Evolutionary conservation across 192 early-diverging fungal genomes (phyloP).

Genomic region (Geranomyces variabilis): DNA sequence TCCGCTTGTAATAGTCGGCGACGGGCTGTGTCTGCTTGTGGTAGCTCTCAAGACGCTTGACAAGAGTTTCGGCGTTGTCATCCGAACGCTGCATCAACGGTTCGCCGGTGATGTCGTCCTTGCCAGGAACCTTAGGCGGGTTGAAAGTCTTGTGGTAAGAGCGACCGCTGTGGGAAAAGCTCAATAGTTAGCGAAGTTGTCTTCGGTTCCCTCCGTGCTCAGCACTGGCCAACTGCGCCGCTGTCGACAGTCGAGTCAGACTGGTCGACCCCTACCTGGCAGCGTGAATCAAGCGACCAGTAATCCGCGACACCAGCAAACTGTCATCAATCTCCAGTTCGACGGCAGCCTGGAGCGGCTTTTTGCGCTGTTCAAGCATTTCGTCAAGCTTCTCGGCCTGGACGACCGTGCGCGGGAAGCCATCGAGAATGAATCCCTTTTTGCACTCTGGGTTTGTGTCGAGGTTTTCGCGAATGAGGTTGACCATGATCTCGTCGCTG

Average conservation of each 20-base stretch:
- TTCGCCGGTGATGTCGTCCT: constrained; percentile 97
- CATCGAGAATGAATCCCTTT: constrained; percentile 98
- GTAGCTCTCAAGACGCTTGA: constrained; percentile 84
- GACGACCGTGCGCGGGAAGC: constrained; percentile 96
- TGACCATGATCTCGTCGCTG: constrained; percentile 97
- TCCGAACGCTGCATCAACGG: constrained; percentile 96
- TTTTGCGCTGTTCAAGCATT: constrained; percentile 82
- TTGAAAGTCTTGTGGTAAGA: constrained; percentile 97
- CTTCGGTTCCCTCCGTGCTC: too few relatives aligned
- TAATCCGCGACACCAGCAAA: constrained; percentile 92
- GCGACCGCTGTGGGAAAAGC: constrained; percentile 65
- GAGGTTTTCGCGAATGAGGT: constrained; percentile 95
- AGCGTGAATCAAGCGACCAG: constrained; percentile 94
- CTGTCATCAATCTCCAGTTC: constrained; percentile 94
- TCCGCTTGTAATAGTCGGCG: constrained; percentile 86
- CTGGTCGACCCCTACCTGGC: constrained; percentile 47
- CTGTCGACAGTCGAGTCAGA: too few relatives aligned
- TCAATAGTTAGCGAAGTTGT: too few relatives aligned
- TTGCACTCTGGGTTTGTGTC: constrained; percentile 93
- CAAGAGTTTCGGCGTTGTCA: constrained; percentile 92
- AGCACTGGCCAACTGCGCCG: too few relatives aligned
- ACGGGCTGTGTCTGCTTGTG: constrained; percentile 65
- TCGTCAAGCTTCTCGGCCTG: constrained; percentile 98
- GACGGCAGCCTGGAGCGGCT: constrained; percentile 86
- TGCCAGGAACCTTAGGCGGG: constrained; percentile 89